A percentile compares a stretch with the other conserved stretches of the same genome.
phyloP scores from a whole-genome alignment of 805 yeast species.

The Metschnikowia lochheadii region DNA sequence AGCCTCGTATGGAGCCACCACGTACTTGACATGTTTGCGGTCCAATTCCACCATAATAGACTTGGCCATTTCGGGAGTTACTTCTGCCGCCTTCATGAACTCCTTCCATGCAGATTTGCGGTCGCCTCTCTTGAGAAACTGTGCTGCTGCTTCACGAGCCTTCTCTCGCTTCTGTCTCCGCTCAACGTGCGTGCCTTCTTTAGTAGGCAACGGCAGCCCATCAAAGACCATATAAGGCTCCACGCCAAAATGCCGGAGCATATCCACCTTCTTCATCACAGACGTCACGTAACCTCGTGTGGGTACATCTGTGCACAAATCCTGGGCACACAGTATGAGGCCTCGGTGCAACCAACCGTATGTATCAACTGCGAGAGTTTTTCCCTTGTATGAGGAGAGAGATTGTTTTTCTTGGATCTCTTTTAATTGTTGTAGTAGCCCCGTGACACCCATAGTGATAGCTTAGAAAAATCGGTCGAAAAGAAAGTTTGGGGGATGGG shows the following conservation, averaged over 20 bases:
- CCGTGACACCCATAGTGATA: constrained; percentile 70
- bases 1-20: constrained; percentile 98
- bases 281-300: constrained; percentile 71
- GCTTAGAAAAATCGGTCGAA: too few relatives aligned
- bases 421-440: constrained; percentile 74
- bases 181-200: constrained; percentile 65
- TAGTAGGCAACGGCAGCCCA: constrained; percentile 82
- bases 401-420: constrained; percentile 61
- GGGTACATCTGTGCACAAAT: constrained; percentile 65
- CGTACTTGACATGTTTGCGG: constrained; percentile 51
- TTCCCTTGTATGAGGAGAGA: constrained; percentile 61
- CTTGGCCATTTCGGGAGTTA: constrained; percentile 89
- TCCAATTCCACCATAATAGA: constrained; percentile 72
- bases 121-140: constrained; percentile 50
- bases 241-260: constrained; percentile 65
- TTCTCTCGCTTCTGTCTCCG: constrained; percentile 55
- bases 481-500: too few relatives aligned
- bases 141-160: constrained; percentile 55
- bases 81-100: constrained; percentile 76
- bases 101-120: constrained; percentile 58
- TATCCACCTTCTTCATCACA: constrained; percentile 59
- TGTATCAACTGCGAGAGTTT: constrained; percentile 87
- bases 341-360: constrained; percentile 96
- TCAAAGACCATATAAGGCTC: constrained; percentile 89
- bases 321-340: constrained; percentile 76